Conservation (phyloP, 768 basidiomycete species). For the Collybia sordida region DNA sequence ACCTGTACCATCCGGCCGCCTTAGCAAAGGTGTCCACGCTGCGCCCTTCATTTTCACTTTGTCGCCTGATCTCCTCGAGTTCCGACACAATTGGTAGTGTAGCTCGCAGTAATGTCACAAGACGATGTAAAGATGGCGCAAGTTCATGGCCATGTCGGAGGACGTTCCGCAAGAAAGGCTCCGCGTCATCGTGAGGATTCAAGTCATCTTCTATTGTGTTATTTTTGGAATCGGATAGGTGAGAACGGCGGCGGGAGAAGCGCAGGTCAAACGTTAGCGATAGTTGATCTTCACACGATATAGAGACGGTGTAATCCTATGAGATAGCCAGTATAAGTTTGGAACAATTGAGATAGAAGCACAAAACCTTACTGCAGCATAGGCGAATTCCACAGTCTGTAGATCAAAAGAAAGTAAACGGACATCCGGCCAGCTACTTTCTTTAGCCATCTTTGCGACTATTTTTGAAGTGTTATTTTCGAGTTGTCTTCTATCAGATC, state of each 20-base stretch:
- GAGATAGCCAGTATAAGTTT: not conserved
- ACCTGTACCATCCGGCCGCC: constrained; percentile 79
- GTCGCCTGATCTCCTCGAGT: constrained; percentile 53
- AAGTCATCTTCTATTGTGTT: constrained; percentile 28
- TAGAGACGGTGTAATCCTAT: constrained; percentile 76
- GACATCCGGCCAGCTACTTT: constrained; percentile 70
- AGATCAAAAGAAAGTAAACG: constrained; percentile 88
- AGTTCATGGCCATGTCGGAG: constrained; percentile 68
- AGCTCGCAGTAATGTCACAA: constrained; percentile 69
- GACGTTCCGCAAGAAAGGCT: constrained; percentile 70
- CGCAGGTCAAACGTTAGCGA: constrained; percentile 67
- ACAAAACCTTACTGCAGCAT: constrained; percentile 48
- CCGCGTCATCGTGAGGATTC: constrained; percentile 81
- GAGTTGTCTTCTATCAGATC: constrained; percentile 2
- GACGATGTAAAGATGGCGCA: constrained; percentile 60
- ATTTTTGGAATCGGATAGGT: constrained; percentile 20
- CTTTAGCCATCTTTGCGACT: constrained; percentile 85
- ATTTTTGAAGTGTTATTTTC: not conserved
- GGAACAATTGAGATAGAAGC: not conserved
- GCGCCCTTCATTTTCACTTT: constrained; percentile 28
- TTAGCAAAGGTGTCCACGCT: constrained; percentile 73
- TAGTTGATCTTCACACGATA: constrained; percentile 77
- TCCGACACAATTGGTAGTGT: constrained; percentile 78
- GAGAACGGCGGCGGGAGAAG: constrained; percentile 53
- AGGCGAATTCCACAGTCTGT: constrained; percentile 89